Evolutionary conservation across 768 basidiomycete species (phyloP), one percentile per base, ranked within the genome.

Genomic region (Xanthoconium stramineum): DNA sequence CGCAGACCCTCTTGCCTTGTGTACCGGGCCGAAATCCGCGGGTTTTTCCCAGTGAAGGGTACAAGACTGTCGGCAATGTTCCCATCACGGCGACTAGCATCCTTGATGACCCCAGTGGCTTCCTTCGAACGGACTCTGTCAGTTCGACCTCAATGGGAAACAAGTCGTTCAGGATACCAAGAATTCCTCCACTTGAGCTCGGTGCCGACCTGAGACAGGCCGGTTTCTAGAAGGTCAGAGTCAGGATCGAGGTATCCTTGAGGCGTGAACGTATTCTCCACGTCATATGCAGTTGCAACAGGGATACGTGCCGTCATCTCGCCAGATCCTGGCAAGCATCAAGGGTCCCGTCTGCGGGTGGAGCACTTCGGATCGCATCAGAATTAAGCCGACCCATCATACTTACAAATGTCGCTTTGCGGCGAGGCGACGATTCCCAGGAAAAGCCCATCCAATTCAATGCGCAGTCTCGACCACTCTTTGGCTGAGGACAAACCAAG

Each of bases 241-340:
- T 74, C n/a, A 88, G 85, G 84, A 71, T 85, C 85, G 43, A 82
- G 65, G 29, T 78, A 78, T 50, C 85, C 86, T 71, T 87, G 85
- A 39, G 85, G 86, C 36, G 82, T 86, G 67, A 86, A 88, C 32
- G 83, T 80, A 60, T 87, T 88, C 59, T 80, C 80, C 61, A 85
- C 78, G 62, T 86, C 85, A 69, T 86, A 85, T 37, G 86, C 80
- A 53, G 80, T 75, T 51, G 82, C 82, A 51, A 82, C 70, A 44
- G 75, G 71, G 32, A 85, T 56, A 12, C n/a, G n/a, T n/a, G n/a
- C 77, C 75, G 64, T 79, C 75, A 49, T 77, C 72, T 57, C 68
- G 69, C 56, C 70, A 71, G 45, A 83, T 71, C 53, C 76, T 68
- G 24, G 81, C 78, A 51, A 24, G 82, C 79, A 54, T 81, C 77